Base-by-base conservation (phyloP, 2,329 filamentous ascomycete species). In the Penicillium hesseltinei region DNA sequence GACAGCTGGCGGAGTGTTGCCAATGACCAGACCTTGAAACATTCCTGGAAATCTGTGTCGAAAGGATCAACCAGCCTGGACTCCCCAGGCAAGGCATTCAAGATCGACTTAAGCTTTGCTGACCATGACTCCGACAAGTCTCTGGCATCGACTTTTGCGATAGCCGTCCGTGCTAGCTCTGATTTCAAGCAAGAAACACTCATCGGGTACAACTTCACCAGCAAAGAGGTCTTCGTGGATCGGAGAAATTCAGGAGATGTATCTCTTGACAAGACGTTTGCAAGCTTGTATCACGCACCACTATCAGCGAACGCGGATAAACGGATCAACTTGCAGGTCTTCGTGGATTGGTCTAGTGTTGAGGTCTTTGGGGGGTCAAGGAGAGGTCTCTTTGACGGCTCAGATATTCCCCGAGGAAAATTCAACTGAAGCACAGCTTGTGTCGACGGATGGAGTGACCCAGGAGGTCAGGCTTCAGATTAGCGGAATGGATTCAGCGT, bases 311-410 rank as follows among this genome's bases (percentile, higher is more conserved):
- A 50, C 29, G 39, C 43, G 9, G 46, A 69, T 51, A 57, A 64
- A 21, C 56, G 48, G 17, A 58, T 72, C 45, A 46, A 51, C 13
- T 45, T 67, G 25, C 57, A 62, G 27, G 58, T 71, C 52, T 63
- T 71, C 49, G 56, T 71, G 4, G 66, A 73, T 54, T 68, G 67
- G 64, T 69, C 68, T 10, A 65, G 64, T 27, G 61, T 71, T 33
- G 69, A 71, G 48, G 63, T 71, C 3, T 69, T 69, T 71, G 47
- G 67, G 66, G 0, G 68, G 66, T 3, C 35, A 62, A 10, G 69
- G 69, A 2, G 65, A 71, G 54, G 56, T 60, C 4, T 65, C 66
- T 2, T 17, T 71, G 29, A 70, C 69, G 13, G 54, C 65, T n/a
- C 68, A 71, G 50, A 64, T 72, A 5, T 72, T 71, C 45, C 68